Base-by-base conservation (phyloP, 768 basidiomycete species). In the Suillus lakei region DNA sequence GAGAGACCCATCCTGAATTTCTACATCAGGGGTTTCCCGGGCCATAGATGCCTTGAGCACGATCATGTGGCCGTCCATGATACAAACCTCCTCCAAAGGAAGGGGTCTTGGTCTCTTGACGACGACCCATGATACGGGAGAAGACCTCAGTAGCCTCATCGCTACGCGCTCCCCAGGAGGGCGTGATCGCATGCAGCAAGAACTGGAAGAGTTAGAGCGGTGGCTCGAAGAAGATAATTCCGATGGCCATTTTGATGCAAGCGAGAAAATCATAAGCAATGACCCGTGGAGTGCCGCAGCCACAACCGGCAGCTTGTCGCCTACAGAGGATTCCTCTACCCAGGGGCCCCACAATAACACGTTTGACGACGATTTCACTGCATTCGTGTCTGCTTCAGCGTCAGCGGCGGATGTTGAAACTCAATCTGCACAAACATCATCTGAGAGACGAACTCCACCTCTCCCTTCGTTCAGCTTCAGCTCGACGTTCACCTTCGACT, bases 51-150 rank as follows among this genome's bases (percentile, higher is more conserved):
- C 93, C 13, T 79, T 95, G 51, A 90, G 91, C 74, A 93, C 93
- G 1, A 87, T 95, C 70, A 93, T 95, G 89, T 95, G 93, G 93
- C 90, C 93, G 5, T 90, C 90, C 0, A 89, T 95, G 86, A 77
- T 85, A 56, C 79, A 84, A 28, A 53, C 44, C n/a, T 26, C 66
- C 5, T 60, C 39, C n/a, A 55, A 39, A 46, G 58, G 43, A 34
- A 61, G 60, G 23, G 26, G 32, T 30, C 60, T 23, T 28, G 50
- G 43, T 12, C 41, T 53, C 39, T 55, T 68, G 44, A 13, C 6
- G 39, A 39, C 34, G 28, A 44, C 54, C 28, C 28, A 8, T 28
- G 32, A 56, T 44, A 34, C n/a, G 21, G 41, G 38, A 32, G 48
- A 66, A 43, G 65, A 54, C 12, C 41, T 66, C 23, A 64, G 63